These are phyloP conservation scores for Phaeosphaeria sp. DNA, from an alignment of 2,329 filamentous ascomycete species.

Conservation along the genomic window DNA sequence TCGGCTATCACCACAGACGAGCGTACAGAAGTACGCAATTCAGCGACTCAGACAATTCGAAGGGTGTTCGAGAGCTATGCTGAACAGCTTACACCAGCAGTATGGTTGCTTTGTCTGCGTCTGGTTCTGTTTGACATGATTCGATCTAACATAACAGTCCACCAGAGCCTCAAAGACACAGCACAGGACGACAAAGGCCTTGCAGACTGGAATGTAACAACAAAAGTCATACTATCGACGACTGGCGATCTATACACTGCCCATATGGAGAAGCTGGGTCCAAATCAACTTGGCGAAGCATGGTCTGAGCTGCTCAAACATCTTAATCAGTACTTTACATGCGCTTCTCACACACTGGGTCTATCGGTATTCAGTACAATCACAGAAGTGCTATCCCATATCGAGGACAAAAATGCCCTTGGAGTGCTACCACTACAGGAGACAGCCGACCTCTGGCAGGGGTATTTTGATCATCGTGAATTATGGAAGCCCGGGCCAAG, in stretches of 20 bases:
- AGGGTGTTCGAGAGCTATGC: conserved; percentile 93
- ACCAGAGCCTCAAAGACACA: conserved; percentile 23
- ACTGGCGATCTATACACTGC: conserved; percentile 68
- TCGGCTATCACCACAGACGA: conserved; percentile 75
- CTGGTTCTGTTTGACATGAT: conserved; percentile 81
- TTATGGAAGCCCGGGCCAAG: conserved; percentile 27
- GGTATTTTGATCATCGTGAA: conserved; percentile 38
- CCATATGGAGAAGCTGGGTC: conserved; percentile 75
- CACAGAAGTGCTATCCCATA: conserved; percentile 46
- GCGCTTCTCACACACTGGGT: conserved; percentile 49
- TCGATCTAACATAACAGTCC: conserved; percentile 61
- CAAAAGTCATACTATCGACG: conserved; percentile 46
- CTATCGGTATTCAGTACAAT: conserved; percentile 52
- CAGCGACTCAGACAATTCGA: conserved; percentile 87
- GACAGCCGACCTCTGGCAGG: conserved; percentile 43
- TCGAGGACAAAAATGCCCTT: conserved; percentile 26
- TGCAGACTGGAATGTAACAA: conserved; percentile 49
- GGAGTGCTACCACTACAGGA: conserved; percentile 36
- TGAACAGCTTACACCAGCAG: conserved; percentile 75
- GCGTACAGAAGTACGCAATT: conserved; percentile 78
- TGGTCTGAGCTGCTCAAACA: conserved; percentile 78
- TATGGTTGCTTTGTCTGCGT: conserved; percentile 84
- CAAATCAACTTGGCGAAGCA: conserved; percentile 71
- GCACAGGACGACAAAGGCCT: conserved; percentile 23
- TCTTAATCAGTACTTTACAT: conserved; percentile 61